A percentile compares a stretch with the other conserved stretches of the same genome.
Conservation (phyloP, 1,284 basidiomycete species). For the Sanghuangporus baumii region DNA sequence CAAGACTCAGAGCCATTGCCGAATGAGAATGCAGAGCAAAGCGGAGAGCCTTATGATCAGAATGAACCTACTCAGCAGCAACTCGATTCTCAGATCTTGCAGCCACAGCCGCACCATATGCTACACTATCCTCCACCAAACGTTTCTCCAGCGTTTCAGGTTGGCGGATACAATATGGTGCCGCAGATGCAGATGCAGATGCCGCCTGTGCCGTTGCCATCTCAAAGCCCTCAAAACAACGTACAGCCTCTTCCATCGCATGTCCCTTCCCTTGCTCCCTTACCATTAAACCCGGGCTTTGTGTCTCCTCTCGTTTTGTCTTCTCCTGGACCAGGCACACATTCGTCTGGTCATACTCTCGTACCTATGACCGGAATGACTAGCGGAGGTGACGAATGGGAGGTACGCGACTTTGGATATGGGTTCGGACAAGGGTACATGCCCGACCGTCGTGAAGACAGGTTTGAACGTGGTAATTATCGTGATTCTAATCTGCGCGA, state of each 20-base stretch:
- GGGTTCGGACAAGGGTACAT: slow-evolving; percentile 41
- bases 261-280: slow-evolving; percentile 13
- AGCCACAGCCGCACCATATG: slow-evolving; percentile 17
- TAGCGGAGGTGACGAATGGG: slow-evolving; percentile 36
- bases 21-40: background rate
- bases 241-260: slow-evolving; percentile 12
- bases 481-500: slow-evolving; percentile 18
- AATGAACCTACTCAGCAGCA: background rate
- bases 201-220: background rate
- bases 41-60: background rate
- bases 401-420: slow-evolving; percentile 57
- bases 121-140: slow-evolving; percentile 8
- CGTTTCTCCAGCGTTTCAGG: slow-evolving; percentile 1
- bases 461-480: slow-evolving; percentile 22
- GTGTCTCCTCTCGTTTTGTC: slow-evolving; percentile 18
- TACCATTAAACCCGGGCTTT: slow-evolving; percentile 15
- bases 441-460: slow-evolving; percentile 27
- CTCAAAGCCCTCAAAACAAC: slow-evolving; percentile 13
- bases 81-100: slow-evolving; percentile 6
- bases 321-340: slow-evolving; percentile 18
- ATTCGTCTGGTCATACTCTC: background rate
- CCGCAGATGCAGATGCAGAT: slow-evolving; percentile 4
- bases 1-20: slow-evolving; percentile 19
- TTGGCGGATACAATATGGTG: slow-evolving; percentile 9
- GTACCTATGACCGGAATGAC: slow-evolving; percentile 9